phyloP scores from a whole-genome alignment of 305 asterid genomes.

The Salvia sclarea region DNA sequence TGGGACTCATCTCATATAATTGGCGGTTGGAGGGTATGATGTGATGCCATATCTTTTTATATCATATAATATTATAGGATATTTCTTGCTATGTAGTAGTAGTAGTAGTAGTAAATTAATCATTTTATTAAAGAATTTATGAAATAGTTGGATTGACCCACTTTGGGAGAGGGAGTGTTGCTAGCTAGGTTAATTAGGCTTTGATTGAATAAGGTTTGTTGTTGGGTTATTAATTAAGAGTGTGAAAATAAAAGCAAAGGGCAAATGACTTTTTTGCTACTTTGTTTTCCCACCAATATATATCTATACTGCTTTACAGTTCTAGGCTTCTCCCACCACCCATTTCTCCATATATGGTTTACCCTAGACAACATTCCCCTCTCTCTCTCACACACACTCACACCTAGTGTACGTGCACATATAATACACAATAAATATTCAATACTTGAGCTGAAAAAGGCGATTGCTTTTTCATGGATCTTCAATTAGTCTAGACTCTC shows the following conservation, averaged over 20 bases:
- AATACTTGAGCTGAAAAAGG: constrained; percentile 29
- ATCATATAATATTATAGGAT: too few relatives aligned
- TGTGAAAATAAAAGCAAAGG: constrained; percentile 2
- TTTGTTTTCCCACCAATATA: constrained; percentile 15
- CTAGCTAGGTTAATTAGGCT: constrained; percentile 36
- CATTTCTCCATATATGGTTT: constrained; percentile 30
- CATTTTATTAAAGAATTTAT: too few relatives aligned
- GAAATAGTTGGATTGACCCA: constrained; percentile 50
- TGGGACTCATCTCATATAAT: constrained; percentile 39
- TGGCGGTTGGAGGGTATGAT: constrained; percentile 39
- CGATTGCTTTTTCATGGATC: constrained; percentile 29
- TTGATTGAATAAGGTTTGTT: constrained; percentile 32
- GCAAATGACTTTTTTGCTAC: neutral
- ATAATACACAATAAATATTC: constrained; percentile 29
- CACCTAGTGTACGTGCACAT: neutral
- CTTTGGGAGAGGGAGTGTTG: constrained; percentile 26
- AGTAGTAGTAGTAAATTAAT: too few relatives aligned
- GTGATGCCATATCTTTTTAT: constrained; percentile 9
- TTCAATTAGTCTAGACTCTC: constrained; percentile 8
- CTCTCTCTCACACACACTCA: neutral
- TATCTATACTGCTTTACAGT: neutral
- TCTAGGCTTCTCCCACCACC: neutral
- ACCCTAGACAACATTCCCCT: constrained; percentile 22
- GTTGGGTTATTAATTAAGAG: constrained; percentile 37
- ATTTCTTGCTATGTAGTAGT: too few relatives aligned